phyloP scores from a whole-genome alignment of 2,329 filamentous ascomycete species.

The Fusarium sp. region DNA sequence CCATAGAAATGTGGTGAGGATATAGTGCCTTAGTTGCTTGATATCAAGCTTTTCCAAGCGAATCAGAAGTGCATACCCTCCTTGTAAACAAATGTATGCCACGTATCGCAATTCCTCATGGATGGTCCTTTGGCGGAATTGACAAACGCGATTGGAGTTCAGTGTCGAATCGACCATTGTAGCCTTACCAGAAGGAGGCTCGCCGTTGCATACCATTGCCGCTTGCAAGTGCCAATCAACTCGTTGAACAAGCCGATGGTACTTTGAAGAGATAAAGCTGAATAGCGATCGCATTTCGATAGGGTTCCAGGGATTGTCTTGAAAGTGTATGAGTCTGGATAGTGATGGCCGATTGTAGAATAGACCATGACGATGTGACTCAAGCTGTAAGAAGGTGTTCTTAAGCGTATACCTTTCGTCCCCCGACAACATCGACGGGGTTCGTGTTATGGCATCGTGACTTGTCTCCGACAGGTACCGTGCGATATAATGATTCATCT shows the following conservation, averaged over 20 bases:
- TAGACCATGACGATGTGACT: neutral
- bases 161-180: rapidly evolving
- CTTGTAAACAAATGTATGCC: neutral
- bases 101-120: neutral
- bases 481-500: neutral
- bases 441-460: neutral
- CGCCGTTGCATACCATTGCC: neutral
- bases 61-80: neutral
- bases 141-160: neutral
- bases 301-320: neutral
- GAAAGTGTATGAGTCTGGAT: neutral
- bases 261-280: neutral
- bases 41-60: neutral
- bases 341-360: neutral
- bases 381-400: too few relatives aligned
- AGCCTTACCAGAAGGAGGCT: neutral
- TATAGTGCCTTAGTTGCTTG: neutral
- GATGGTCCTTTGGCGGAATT: neutral
- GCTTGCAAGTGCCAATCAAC: neutral
- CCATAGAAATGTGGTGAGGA: neutral
- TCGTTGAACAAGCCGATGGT: neutral
- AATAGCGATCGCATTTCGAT: neutral
- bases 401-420: too few relatives aligned
- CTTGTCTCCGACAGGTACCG: neutral
- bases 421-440: too few relatives aligned